Percentiles rank a stretch among this genome's conserved stretches.
Evolutionary conservation across 2,329 filamentous ascomycete genomes (phyloP).

Genomic region (Parastagonospora avenae): DNA sequence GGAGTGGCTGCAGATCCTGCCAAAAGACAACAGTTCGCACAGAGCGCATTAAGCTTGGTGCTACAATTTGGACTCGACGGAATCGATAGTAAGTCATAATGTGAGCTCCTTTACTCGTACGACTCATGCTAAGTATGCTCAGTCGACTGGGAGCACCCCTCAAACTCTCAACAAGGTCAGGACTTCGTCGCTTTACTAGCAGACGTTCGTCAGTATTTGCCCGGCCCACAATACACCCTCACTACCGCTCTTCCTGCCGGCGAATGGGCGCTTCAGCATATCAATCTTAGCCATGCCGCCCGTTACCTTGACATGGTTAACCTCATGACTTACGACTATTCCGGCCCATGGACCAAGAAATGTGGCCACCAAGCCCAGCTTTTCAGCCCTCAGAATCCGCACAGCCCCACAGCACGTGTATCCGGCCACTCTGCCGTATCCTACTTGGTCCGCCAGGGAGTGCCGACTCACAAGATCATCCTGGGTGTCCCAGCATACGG

Average conservation of each 20-base stretch:
- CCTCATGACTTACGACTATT: constrained; percentile 81
- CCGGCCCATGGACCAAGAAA: constrained; percentile 69
- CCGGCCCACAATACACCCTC: constrained; percentile 70
- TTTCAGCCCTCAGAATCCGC: constrained; percentile 60
- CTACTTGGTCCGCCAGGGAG: constrained; percentile 68
- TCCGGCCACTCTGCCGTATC: constrained; percentile 71
- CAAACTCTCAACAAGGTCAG: constrained; percentile 66
- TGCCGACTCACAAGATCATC: constrained; percentile 73
- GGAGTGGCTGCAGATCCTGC: constrained; percentile 66
- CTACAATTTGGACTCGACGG: constrained; percentile 74
- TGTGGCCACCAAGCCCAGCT: constrained; percentile 79
- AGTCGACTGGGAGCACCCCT: constrained; percentile 85
- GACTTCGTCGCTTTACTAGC: constrained; percentile 74
- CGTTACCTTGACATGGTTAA: constrained; percentile 76
- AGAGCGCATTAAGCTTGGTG: constrained; percentile 69
- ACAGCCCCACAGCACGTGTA: constrained; percentile 60
- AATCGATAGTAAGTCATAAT: constrained; percentile 69
- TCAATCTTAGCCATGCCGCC: constrained; percentile 68
- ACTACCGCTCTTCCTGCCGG: constrained; percentile 74
- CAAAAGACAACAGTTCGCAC: constrained; percentile 71
- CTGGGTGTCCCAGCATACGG: constrained; percentile 78
- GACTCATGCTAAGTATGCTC: not conserved
- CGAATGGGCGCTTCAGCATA: constrained; percentile 68
- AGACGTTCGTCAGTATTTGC: constrained; percentile 69
- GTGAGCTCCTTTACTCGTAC: not conserved